Evolutionary conservation across 2,329 filamentous ascomycete genomes (phyloP), one percentile per base, ranked within the genome.

Genomic region (Sporothrix humicola): DNA sequence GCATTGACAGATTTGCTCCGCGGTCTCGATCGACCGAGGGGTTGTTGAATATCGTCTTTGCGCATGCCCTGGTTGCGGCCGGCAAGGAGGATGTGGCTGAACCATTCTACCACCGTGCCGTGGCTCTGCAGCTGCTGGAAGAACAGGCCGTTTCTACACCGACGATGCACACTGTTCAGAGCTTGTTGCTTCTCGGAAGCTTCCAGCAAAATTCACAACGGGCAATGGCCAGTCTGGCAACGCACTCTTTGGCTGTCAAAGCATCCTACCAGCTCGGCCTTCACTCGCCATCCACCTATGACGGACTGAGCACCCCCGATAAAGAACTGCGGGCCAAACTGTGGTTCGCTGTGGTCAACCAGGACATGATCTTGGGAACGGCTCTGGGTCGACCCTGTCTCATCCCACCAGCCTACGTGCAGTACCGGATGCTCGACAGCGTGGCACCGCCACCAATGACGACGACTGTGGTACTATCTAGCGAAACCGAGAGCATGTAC

Each of bases 121-220:
- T 81, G 17, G 46, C 58, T 2, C 56, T 81, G 46, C 68, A 80
- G 2, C 69, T 80, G 15, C 56, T 80, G 1, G 76, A 81, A 17
- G 75, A 78, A 1, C 77, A 78, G 56, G 78, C 78, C 0, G 71
- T 81, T 4, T 76, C 73, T 46, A 75, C 75, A 10, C 69, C 73
- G 10, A 66, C 31, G 10, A 9, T 77, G 20, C 72, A 76, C 20
- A 71, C 75, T 79, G 80, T 82, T 7, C 80, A 82, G 73, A 75
- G 79, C 0, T 70, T 82, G 23, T 76, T 82, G 5, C 77, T 82
- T 0, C 74, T 81, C 1, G 76, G 78, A 1, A 80, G 76, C 50
- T 82, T 79, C 52, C 79, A 81, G 46, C 81, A 82, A 65, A 81
- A 81, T 50, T 81, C 76, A n/a, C 79, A 81, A 63, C 76, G 80